Percentiles rank a stretch among this genome's conserved stretches.
Evolutionary conservation across 2,329 filamentous ascomycete species (phyloP).

Genomic region (Clonostachys sp.): DNA sequence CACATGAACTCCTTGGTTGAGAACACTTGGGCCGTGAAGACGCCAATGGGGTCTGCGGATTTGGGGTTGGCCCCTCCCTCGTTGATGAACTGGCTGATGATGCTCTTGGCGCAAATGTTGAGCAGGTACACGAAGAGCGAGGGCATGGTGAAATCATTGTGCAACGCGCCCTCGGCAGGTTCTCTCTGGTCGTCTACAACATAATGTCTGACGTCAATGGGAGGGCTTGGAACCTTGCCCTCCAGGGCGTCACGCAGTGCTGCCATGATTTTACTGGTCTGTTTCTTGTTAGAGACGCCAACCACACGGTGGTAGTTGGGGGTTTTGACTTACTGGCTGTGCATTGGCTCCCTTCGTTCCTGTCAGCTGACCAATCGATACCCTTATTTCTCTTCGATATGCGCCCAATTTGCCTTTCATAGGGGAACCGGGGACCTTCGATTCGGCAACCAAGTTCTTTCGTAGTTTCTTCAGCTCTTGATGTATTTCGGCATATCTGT

Average conservation of each 20-base stretch:
- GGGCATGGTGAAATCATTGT: conserved; percentile 53
- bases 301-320: neutral
- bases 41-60: conserved; percentile 74
- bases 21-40: conserved; percentile 71
- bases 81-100: conserved; percentile 65
- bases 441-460: conserved; percentile 54
- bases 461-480: conserved; percentile 63
- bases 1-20: conserved; percentile 63
- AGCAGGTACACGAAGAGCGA: conserved; percentile 69
- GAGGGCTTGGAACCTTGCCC: conserved; percentile 43
- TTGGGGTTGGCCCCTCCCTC: conserved; percentile 61
- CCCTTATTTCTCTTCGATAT: conserved; percentile 66
- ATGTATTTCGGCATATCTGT: conserved; percentile 54
- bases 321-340: conserved; percentile 24
- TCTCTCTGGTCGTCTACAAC: conserved; percentile 36
- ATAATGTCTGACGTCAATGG: conserved; percentile 51
- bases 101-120: conserved; percentile 69
- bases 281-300: conserved; percentile 8
- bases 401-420: conserved; percentile 67
- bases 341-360: conserved; percentile 58
- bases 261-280: conserved; percentile 28
- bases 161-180: conserved; percentile 40
- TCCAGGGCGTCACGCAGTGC: conserved; percentile 48
- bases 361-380: conserved; percentile 69
- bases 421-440: conserved; percentile 34